Conservation (phyloP, 345 rosid species). For the Salix koriyanagi region DNA sequence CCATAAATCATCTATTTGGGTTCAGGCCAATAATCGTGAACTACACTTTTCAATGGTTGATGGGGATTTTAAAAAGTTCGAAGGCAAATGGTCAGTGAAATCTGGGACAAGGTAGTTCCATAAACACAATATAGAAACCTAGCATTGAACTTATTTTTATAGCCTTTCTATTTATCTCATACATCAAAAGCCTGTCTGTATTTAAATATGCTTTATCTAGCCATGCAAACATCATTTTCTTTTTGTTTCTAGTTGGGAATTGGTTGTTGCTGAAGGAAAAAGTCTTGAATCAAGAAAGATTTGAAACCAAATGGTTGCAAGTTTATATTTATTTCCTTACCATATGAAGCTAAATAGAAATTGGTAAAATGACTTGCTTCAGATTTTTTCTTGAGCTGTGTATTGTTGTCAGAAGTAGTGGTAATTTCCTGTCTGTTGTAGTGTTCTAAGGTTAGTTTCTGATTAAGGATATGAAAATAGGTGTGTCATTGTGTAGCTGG, state of each 20-base stretch:
- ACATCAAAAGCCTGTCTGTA: background rate
- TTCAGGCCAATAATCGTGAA: slow-evolving; percentile 62
- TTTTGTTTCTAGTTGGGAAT: background rate
- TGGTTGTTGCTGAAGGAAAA: background rate
- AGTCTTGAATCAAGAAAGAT: background rate
- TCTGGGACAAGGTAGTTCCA: slow-evolving; percentile 59
- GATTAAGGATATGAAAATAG: background rate
- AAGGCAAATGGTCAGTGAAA: slow-evolving; percentile 87
- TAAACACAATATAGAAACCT: background rate
- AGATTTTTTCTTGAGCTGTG: background rate
- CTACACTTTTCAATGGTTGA: slow-evolving; percentile 92
- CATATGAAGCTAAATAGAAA: background rate
- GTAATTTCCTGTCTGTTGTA: background rate
- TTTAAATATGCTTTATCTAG: background rate
- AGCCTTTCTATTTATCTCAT: background rate
- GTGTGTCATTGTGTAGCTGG: background rate
- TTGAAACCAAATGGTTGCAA: background rate
- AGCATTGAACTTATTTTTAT: background rate
- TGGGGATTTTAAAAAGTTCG: slow-evolving; percentile 97
- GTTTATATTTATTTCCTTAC: background rate
- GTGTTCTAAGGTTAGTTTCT: background rate
- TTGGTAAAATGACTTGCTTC: background rate
- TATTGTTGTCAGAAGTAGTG: background rate
- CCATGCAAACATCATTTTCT: background rate
- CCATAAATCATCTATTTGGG: background rate